Percentiles rank a stretch among this genome's conserved stretches.
phyloP scores from a whole-genome alignment of 2,329 filamentous ascomycete genomes.

The Arthrobotrys megalospora region DNA sequence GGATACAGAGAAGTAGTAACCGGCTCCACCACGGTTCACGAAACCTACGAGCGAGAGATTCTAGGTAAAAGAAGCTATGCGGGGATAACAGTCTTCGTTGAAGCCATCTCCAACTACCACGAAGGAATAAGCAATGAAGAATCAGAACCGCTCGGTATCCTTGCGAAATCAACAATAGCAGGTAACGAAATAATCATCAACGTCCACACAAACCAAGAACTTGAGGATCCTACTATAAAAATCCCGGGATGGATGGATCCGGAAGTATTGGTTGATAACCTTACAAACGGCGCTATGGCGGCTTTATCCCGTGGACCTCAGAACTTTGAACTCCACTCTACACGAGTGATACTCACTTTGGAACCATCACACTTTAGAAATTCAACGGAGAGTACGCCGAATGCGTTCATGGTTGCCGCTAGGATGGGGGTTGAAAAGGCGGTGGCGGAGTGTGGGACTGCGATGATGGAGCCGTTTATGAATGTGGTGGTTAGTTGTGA shows the following conservation, averaged over 20 bases:
- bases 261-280: slow-evolving; percentile 70
- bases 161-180: slow-evolving; percentile 73
- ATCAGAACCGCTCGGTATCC: slow-evolving; percentile 63
- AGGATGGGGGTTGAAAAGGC: slow-evolving; percentile 79
- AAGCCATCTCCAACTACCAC: slow-evolving; percentile 72
- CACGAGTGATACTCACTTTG: slow-evolving; percentile 79
- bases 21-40: slow-evolving; percentile 71
- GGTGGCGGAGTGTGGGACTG: slow-evolving; percentile 74
- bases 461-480: slow-evolving; percentile 94
- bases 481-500: slow-evolving; percentile 87
- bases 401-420: slow-evolving; percentile 78
- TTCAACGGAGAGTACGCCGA: slow-evolving; percentile 75
- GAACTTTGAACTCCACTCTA: slow-evolving; percentile 83
- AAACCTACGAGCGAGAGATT: slow-evolving; percentile 82
- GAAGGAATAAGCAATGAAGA: slow-evolving; percentile 66
- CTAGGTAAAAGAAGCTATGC: slow-evolving; percentile 85
- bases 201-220: slow-evolving; percentile 65
- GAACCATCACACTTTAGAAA: slow-evolving; percentile 79
- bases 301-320: slow-evolving; percentile 89
- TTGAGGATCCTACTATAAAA: slow-evolving; percentile 67
- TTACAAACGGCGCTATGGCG: slow-evolving; percentile 85
- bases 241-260: slow-evolving; percentile 61
- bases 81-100: slow-evolving; percentile 78
- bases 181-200: slow-evolving; percentile 78
- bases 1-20: slow-evolving; percentile 90